Evolutionary conservation across 2,329 filamentous ascomycete genomes (phyloP).

Genomic region (Alternaria angustiovoidea): DNA sequence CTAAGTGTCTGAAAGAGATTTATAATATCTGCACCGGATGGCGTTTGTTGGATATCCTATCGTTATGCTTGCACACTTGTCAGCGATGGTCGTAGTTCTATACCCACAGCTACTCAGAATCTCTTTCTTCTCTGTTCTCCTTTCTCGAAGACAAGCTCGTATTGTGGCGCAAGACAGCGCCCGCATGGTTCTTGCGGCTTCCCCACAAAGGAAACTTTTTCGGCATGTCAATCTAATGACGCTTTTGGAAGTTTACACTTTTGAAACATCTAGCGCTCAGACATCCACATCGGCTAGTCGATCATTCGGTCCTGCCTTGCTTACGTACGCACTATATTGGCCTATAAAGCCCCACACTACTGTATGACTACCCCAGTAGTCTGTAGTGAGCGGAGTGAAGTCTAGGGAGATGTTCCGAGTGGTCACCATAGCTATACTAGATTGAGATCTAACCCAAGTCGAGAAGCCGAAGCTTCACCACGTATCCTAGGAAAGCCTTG

Average conservation of each 20-base stretch:
- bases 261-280: background rate
- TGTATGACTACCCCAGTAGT: background rate
- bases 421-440: background rate
- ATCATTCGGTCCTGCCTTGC: background rate
- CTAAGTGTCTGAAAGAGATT: background rate
- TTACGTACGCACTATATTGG: background rate
- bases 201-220: background rate
- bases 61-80: background rate
- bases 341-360: background rate
- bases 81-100: background rate
- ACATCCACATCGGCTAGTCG: background rate
- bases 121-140: background rate
- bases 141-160: background rate
- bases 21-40: conserved; percentile 6
- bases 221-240: background rate
- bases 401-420: background rate
- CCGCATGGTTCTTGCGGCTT: background rate
- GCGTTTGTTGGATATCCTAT: conserved; percentile 1
- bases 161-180: background rate
- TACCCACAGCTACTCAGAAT: conserved; percentile 2
- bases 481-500: background rate
- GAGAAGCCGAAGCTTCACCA: background rate
- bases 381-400: background rate
- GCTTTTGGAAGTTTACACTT: background rate
- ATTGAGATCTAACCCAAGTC: background rate